Base-by-base conservation (phyloP, 805 yeast species). In the Hanseniaspora valbyensis region DNA sequence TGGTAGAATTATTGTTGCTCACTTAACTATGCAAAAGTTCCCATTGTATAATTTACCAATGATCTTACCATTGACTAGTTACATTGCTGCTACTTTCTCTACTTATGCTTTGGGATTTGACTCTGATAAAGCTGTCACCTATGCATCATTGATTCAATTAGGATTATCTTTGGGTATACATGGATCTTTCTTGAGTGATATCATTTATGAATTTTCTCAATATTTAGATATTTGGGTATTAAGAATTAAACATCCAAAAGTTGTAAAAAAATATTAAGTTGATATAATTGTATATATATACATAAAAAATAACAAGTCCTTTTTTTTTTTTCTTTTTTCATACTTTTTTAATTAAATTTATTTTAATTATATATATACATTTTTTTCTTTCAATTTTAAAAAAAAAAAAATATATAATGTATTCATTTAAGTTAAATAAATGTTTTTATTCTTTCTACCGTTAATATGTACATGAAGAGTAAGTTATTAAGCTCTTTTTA, bases 1-100 rank as follows among this genome's bases (percentile, higher is more conserved):
- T n/a, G 96, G 96, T 4, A 77, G 92, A 61, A 86, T 89, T 55
- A 89, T 89, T 59, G 71, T 82, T 52, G 89, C 86, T 2, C 97
- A 89, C 64, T 75, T 90, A 57, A 85, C 96, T 0, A 67, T 74
- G 45, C 95, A 84, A 63, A 66, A 69, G 13, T 88, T 84, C 71
- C 96, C 97, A 43, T 66, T 70, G 61, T 58, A 75, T 55, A 83
- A 86, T 45, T 71, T 83, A 28, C 84, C 95, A 40, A 77, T 79
- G 70, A 71, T 77, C 33, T 70, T 86, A 53, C 83, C 96, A 57
- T 4, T 69, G 24, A 54, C 66, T 21, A 80, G 87, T 67, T 53
- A 62, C 16, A 18, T 65, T 2, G 53, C 66, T 10, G 62, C 65
- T 46, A 30, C 52, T 19, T 34, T 73, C 24, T 50, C 54, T 3